Base-by-base conservation (phyloP, 495 filamentous ascomycete species). In the Penicillium mononematosum region DNA sequence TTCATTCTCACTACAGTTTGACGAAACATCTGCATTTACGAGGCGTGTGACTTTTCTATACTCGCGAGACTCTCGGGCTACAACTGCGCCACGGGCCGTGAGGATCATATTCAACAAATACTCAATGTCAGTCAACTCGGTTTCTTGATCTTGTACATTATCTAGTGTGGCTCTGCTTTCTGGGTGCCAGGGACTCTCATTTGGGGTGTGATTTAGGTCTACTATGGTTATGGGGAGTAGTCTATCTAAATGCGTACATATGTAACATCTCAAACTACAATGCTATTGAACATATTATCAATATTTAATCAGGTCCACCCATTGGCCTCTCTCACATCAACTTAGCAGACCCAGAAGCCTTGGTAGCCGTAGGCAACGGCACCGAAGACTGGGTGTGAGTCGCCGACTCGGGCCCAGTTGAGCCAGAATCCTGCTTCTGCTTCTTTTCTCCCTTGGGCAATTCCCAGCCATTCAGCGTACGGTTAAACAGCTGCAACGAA, bases 361-460 rank as follows among this genome's bases (percentile, higher is more conserved):
- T 53, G 16, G 56, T 61, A 7, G 60, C 38, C 41, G 60, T 66
- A 6, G 79, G 71, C 58, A 83, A 59, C 8, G 79, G 66, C 42
- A 81, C 80, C 59, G 73, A 85, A 6, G 75, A 70, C 61, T 84
- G 73, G 0, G 83, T 84, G 67, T 85, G 82, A 31, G 83, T 87
- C 7, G 81, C 77, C 45, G 70, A 75, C 0, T 75, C 70, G 5
- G 69, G 67, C 1, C 83, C 83, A 39, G 69, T 65, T 0, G 76
- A 81, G 27, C 64, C 69, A 53, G 76, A 80, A 20, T 71, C 75
- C 0, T 70, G 57, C 32, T 70, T 79, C 34, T 85, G 64, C 58
- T 69, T 61, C 55, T 56, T 70, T 11, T 60, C 55, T 2, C 83
- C 83, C 19, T 79, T 80, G 4, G 83, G 76, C 57, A 87, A 70